Conservation (phyloP, 768 basidiomycete species). For the Mycena metata region DNA sequence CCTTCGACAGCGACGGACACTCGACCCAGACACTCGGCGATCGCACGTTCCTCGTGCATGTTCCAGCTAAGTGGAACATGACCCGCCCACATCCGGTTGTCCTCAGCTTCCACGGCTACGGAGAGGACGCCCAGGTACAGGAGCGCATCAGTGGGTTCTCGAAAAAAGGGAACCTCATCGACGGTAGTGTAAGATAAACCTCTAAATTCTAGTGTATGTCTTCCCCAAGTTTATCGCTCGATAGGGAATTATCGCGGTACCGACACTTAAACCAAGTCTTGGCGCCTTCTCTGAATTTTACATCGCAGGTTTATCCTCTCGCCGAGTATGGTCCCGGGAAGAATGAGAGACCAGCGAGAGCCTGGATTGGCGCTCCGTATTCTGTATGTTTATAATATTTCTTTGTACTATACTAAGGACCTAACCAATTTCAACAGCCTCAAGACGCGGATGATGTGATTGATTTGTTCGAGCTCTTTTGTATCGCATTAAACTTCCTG, state of each 20-base stretch:
- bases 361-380: conserved; percentile 40
- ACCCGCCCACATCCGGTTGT: conserved; percentile 36
- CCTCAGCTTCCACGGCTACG: conserved; percentile 36
- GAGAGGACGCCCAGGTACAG: conserved; percentile 17
- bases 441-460: conserved; percentile 37
- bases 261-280: neutral
- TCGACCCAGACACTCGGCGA: conserved; percentile 32
- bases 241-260: conserved; percentile 36
- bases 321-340: conserved; percentile 36
- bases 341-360: conserved; percentile 10
- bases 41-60: conserved; percentile 37
- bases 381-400: conserved; percentile 11
- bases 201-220: neutral
- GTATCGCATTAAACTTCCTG: neutral
- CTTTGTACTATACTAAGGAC: neutral
- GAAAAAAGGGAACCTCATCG: conserved; percentile 15
- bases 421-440: conserved; percentile 6
- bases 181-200: conserved; percentile 24
- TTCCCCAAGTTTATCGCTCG: neutral
- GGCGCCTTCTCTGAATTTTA: neutral
- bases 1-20: conserved; percentile 34
- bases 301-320: conserved; percentile 34
- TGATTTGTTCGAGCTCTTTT: neutral
- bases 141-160: conserved; percentile 36
- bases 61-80: conserved; percentile 25